Conservation (phyloP, 441 rosid genomes). For the Euphorbia corollata region DNA sequence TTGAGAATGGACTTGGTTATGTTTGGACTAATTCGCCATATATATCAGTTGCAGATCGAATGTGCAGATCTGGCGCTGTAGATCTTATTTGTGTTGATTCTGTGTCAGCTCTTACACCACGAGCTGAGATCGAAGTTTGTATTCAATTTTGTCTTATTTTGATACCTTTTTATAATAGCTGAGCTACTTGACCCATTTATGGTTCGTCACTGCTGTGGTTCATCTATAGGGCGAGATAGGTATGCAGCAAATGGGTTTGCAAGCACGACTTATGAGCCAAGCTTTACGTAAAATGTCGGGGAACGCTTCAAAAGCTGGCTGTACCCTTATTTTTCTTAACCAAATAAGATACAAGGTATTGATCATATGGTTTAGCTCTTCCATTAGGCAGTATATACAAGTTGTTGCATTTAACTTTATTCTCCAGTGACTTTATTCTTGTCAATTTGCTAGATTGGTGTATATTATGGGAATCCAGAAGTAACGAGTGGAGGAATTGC, state of each 20-base stretch:
- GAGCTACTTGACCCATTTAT: conserved; percentile 15
- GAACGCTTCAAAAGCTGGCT: conserved; percentile 96
- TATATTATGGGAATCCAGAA: conserved; percentile 93
- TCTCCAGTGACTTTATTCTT: conserved; percentile 23
- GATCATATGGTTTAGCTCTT: conserved; percentile 10
- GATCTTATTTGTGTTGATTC: conserved; percentile 93
- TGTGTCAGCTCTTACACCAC: conserved; percentile 93
- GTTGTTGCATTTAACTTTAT: neutral
- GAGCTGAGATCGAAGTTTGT: conserved; percentile 95
- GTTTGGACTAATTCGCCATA: too few species aligned
- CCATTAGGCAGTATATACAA: neutral
- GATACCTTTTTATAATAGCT: conserved; percentile 2
- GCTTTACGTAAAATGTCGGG: conserved; percentile 99
- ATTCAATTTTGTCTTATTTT: conserved; percentile 2
- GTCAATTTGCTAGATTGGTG: conserved; percentile 62
- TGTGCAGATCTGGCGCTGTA: conserved; percentile 93
- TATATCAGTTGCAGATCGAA: conserved; percentile 85
- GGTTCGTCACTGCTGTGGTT: conserved; percentile 14
- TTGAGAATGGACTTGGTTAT: conserved; percentile 8
- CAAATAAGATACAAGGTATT: conserved; percentile 90
- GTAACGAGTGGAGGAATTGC: conserved; percentile 98
- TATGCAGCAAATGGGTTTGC: conserved; percentile 98
- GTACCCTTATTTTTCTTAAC: conserved; percentile 82
- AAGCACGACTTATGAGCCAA: conserved; percentile 98
- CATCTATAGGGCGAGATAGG: conserved; percentile 83